These are phyloP conservation scores for Globisporangium alternatum DNA, from an alignment of 352 stramenopile genomes.

Conservation along the genomic window DNA sequence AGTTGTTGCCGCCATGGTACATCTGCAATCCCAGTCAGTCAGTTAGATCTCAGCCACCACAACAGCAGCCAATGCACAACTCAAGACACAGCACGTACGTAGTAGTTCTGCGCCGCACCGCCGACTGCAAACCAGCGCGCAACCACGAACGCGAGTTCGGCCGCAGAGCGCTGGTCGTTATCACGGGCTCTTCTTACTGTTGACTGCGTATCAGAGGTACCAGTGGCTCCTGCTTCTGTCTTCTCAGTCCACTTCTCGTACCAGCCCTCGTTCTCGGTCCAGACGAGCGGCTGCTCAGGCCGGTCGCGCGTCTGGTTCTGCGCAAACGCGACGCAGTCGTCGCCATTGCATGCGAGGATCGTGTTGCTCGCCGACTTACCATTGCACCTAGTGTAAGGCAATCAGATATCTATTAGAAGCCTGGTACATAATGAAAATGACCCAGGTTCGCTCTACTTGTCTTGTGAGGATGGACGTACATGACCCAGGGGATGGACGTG, in stretches of 20 bases:
- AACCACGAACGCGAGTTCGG: constrained; percentile 58
- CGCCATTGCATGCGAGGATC: constrained; percentile 60
- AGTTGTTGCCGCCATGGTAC: constrained; percentile 80
- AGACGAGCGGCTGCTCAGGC: constrained; percentile 53
- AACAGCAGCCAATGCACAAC: background rate
- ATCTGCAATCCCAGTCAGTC: constrained; percentile 33
- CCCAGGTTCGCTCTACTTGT: too few species aligned
- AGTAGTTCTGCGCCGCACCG: constrained; percentile 67
- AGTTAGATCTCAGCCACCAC: background rate
- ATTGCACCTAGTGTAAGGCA: constrained; percentile 40
- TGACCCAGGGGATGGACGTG: constrained; percentile 70
- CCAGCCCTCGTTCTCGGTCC: constrained; percentile 77
- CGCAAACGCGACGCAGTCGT: constrained; percentile 69
- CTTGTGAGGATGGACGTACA: constrained; percentile 32
- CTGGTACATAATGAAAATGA: too few species aligned
- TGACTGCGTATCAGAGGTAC: background rate
- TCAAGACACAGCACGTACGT: constrained; percentile 33
- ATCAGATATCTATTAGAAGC: background rate
- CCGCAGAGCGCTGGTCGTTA: constrained; percentile 43
- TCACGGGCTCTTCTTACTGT: constrained; percentile 13
- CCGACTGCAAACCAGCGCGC: constrained; percentile 69
- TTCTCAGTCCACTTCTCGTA: constrained; percentile 60
- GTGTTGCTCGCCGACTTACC: constrained; percentile 62
- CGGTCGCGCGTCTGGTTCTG: constrained; percentile 36
- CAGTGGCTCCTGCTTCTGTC: constrained; percentile 16